Conservation (phyloP, 1,284 basidiomycete genomes). For the Ustilago vetiveriae region DNA sequence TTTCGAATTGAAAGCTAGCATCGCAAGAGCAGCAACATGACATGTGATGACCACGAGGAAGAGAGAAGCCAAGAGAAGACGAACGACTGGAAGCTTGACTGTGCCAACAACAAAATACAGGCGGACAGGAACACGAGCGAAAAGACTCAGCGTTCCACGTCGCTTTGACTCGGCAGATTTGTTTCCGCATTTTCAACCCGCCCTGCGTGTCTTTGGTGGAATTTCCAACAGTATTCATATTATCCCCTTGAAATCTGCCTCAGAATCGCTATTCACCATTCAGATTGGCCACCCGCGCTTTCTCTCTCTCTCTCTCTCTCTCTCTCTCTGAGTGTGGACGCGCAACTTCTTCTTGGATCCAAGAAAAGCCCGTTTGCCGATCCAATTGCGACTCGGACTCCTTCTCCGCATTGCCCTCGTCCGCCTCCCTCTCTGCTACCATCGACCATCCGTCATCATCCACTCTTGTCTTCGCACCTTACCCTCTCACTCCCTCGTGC, state of each 20-base stretch:
- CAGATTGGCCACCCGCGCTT: neutral
- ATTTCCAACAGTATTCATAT: neutral
- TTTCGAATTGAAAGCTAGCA: too few relatives aligned
- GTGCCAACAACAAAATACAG: too few relatives aligned
- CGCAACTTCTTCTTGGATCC: neutral
- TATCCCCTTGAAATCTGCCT: too few relatives aligned
- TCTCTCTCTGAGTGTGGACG: too few relatives aligned
- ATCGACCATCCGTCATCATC: neutral
- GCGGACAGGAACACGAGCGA: too few relatives aligned
- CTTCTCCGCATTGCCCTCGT: too few relatives aligned
- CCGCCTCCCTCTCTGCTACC: slow-evolving; percentile 1
- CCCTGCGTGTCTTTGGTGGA: too few relatives aligned
- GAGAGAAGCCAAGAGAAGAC: slow-evolving; percentile 27
- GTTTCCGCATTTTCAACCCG: slow-evolving; percentile 19
- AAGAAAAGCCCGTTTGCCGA: neutral
- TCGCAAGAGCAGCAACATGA: too few relatives aligned
- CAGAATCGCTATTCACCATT: neutral
- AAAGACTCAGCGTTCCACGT: too few relatives aligned
- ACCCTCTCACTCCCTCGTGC: slow-evolving; percentile 14
- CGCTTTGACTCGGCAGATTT: slow-evolving; percentile 8
- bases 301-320: too few relatives aligned
- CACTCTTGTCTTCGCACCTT: too few relatives aligned
- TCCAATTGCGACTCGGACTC: neutral
- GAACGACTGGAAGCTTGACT: slow-evolving; percentile 5
- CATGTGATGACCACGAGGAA: neutral